Evolutionary conservation across 1,284 basidiomycete genomes (phyloP).

Genomic region (Trichosporon ovoides): DNA sequence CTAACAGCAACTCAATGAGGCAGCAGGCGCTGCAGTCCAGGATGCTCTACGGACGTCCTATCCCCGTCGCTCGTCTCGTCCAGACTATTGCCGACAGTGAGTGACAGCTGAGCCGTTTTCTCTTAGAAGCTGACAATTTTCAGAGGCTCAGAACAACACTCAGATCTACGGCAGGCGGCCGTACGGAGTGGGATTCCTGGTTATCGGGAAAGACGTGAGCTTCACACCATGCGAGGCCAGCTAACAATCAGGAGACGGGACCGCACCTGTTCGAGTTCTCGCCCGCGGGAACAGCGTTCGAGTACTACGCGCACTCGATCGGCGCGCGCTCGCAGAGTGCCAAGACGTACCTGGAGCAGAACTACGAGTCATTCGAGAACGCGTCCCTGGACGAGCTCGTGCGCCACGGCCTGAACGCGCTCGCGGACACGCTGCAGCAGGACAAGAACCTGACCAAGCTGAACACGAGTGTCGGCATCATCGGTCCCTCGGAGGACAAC

Average conservation of each 20-base stretch:
- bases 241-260: conserved; percentile 60
- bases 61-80: conserved; percentile 90
- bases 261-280: conserved; percentile 98
- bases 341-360: conserved; percentile 95
- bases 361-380: conserved; percentile 79
- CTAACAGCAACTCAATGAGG: conserved; percentile 89
- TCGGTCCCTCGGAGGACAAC: conserved; percentile 56
- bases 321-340: conserved; percentile 96
- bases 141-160: conserved; percentile 97
- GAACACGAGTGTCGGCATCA: conserved; percentile 89
- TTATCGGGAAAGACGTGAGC: conserved; percentile 79
- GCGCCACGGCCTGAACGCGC: conserved; percentile 82
- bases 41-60: conserved; percentile 90
- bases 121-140: conserved; percentile 9
- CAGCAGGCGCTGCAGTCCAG: conserved; percentile 94
- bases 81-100: conserved; percentile 88
- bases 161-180: conserved; percentile 97
- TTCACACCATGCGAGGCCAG: neutral
- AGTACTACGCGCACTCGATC: conserved; percentile 98
- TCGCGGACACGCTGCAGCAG: conserved; percentile 92
- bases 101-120: conserved; percentile 27
- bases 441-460: conserved; percentile 87
- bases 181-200: conserved; percentile 97
- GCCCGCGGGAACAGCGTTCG: conserved; percentile 93
- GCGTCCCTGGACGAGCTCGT: conserved; percentile 56